Conservation (phyloP, 1,284 basidiomycete species). For the Melampsora americana region DNA sequence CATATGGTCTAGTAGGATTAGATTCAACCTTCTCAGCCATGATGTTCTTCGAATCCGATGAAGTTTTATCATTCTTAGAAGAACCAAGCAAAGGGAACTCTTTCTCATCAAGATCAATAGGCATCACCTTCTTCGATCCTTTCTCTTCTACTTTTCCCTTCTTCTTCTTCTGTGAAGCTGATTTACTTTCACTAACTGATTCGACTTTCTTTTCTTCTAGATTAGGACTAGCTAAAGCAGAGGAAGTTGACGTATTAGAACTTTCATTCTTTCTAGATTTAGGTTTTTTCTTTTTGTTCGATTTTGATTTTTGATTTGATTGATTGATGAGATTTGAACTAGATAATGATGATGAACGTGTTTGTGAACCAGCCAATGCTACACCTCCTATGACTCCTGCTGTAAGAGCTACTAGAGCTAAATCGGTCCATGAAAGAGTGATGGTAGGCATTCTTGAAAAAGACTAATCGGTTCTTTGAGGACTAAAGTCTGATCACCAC, state of each 20-base stretch:
- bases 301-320: constrained; percentile 6
- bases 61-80: background rate
- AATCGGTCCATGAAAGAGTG: constrained; percentile 41
- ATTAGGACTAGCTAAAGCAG: background rate
- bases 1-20: constrained; percentile 36
- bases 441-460: constrained; percentile 34
- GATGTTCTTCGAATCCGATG: background rate
- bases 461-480: background rate
- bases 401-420: constrained; percentile 25
- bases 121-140: background rate
- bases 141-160: background rate
- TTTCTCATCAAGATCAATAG: background rate
- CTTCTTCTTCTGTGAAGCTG: background rate
- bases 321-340: background rate
- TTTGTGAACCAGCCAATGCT: constrained; percentile 20
- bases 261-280: background rate
- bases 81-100: constrained; percentile 23
- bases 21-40: background rate
- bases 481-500: too few relatives aligned
- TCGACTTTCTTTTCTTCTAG: background rate
- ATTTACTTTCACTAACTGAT: background rate
- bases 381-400: constrained; percentile 29
- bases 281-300: constrained; percentile 35
- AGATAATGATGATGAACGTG: background rate
- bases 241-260: background rate